Percentiles rank a stretch among this genome's conserved stretches.
Evolutionary conservation across 805 yeast genomes (phyloP).

Genomic region (Metschnikowia continentalis): DNA sequence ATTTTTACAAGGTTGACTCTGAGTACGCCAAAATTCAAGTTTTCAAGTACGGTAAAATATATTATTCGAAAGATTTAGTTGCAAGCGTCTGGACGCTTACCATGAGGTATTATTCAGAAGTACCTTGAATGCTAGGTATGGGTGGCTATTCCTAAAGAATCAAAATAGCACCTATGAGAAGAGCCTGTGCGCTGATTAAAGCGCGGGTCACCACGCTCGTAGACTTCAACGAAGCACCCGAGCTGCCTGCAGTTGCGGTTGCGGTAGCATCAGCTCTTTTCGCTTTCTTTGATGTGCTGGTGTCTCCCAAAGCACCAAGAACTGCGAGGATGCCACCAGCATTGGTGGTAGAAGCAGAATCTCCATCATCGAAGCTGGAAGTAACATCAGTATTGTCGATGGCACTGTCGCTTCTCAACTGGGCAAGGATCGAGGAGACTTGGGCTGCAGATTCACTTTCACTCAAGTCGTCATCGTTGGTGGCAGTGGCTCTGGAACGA

Average conservation of each 20-base stretch:
- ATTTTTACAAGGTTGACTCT: no score
- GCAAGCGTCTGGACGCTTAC: not conserved
- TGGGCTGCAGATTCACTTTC: slow-evolving; percentile 8
- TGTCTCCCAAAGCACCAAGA: slow-evolving; percentile 7
- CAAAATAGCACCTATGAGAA: slow-evolving; percentile 6
- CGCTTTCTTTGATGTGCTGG: slow-evolving; percentile 2
- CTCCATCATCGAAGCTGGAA: not conserved
- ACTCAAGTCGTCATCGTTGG: not conserved
- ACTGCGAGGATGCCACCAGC: slow-evolving; percentile 3
- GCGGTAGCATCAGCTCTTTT: slow-evolving; percentile 1
- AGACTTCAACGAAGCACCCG: not conserved
- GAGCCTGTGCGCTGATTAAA: slow-evolving; percentile 6
- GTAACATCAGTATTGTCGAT: not conserved
- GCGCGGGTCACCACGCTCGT: not conserved
- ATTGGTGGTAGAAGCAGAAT: not conserved
- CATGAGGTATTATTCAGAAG: not conserved
- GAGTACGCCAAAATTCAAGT: no score
- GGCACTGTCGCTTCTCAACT: slow-evolving; percentile 7
- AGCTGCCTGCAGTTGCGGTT: slow-evolving; percentile 3
- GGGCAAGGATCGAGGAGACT: slow-evolving; percentile 14
- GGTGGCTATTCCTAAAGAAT: slow-evolving; percentile 1
- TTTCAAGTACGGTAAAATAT: not conserved
- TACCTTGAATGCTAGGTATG: slow-evolving; percentile 3
- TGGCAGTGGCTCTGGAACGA: not conserved
- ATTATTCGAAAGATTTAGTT: not conserved